Conservation (phyloP, 2,329 filamentous ascomycete species). For the Aureobasidium sp. region DNA sequence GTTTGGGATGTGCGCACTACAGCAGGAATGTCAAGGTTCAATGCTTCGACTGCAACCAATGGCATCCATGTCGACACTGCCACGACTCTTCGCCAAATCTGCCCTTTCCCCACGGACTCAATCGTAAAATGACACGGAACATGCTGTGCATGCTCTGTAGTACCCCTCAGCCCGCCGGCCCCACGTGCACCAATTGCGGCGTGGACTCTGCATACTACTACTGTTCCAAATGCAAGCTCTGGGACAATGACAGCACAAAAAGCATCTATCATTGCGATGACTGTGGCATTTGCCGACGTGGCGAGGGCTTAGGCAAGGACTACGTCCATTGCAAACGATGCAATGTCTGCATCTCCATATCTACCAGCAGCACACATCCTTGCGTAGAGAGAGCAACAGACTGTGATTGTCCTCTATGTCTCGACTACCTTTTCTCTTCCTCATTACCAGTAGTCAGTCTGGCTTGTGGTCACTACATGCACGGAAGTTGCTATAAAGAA, state of each 20-base stretch:
- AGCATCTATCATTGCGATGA: constrained; percentile 94
- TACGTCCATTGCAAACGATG: constrained; percentile 99
- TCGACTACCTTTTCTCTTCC: constrained; percentile 93
- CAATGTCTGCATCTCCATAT: constrained; percentile 88
- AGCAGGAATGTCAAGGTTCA: constrained; percentile 93
- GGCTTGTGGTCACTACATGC: constrained; percentile 92
- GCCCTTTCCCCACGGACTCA: constrained; percentile 46
- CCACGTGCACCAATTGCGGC: constrained; percentile 70
- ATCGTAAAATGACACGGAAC: constrained; percentile 77
- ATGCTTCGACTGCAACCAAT: constrained; percentile 79
- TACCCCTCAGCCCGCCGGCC: constrained; percentile 72
- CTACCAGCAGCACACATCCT: constrained; percentile 75
- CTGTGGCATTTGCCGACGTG: constrained; percentile 89
- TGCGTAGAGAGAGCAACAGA: constrained; percentile 93
- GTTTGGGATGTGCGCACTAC: constrained; percentile 84
- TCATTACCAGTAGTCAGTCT: constrained; percentile 85
- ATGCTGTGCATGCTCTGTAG: constrained; percentile 98
- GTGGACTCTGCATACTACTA: constrained; percentile 80
- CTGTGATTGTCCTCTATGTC: constrained; percentile 93
- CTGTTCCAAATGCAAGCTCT: constrained; percentile 89
- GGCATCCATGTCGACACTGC: constrained; percentile 94
- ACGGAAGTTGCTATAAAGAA: constrained; percentile 79
- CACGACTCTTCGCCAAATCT: constrained; percentile 75
- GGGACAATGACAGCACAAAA: constrained; percentile 88
- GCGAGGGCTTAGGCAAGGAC: constrained; percentile 87